Evolutionary conservation across 2,329 filamentous ascomycete genomes (phyloP), one percentile per base, ranked within the genome.

Genomic region (Cladobotryum mycophilum): DNA sequence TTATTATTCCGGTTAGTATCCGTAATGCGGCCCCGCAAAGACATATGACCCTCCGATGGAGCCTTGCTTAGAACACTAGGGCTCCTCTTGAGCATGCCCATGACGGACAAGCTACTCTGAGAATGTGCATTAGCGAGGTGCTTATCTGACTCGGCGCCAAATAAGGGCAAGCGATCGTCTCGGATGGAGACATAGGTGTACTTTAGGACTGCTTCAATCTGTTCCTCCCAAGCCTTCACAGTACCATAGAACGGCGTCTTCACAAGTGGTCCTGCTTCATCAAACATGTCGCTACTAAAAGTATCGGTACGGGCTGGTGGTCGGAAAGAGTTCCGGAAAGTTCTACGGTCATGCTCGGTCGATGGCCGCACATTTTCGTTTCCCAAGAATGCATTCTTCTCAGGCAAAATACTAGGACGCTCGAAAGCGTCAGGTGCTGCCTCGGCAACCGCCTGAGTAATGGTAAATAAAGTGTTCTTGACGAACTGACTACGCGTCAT

Each of bases 401-500:
- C 73, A 0, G 78, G 76, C 2, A 84, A 66, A 33, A 81, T 75
- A 53, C 76, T 79, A 4, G 79, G 71, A 3, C 79, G 75, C 34
- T 85, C 79, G 55, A 86, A 86, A 1, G 78, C 78, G 53, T 84
- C 79, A 1, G 87, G 82, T 1, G 76, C 81, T n/a, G 84, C 82
- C 59, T 95, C 89, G 37, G 78, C 74, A 9, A 90, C 78, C 12
- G 88, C 84, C 45, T 89, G 84, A 52, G 81, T 82, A 55, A 99
- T 88, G 0, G 92, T 96, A 1, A 88, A 86, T 76, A 97, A 85
- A 4, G 93, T 96, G 64, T 99, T 99, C 69, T 95, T 95, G 64
- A 99, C 81, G 63, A 97, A 99, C 63, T 97, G 92, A 56, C 79
- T 85, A 50, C 88, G 83, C 1, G 92, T 97, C 93, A 99, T 99